These are phyloP conservation scores for Backusella sp. DNA, from an alignment of 192 early-diverging fungal genomes.

Conservation along the genomic window DNA sequence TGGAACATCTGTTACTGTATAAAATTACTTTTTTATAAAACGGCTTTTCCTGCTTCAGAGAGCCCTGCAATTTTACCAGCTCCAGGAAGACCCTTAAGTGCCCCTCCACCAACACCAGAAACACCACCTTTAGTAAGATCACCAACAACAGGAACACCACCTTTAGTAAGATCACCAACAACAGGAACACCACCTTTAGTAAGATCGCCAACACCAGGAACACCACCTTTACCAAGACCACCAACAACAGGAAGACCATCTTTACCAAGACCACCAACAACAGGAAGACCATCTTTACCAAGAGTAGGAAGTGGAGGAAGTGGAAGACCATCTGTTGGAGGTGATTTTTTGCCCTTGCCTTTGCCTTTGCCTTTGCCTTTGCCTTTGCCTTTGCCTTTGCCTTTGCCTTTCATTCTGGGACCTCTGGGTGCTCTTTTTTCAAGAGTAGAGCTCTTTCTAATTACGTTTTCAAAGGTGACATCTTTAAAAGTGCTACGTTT, in stretches of 20 bases:
- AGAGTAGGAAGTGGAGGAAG: background rate
- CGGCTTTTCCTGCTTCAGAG: background rate
- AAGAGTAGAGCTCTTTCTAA: background rate
- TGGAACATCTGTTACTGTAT: background rate
- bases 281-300: background rate
- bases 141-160: background rate
- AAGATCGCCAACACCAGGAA: background rate
- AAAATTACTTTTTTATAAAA: background rate
- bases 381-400: background rate
- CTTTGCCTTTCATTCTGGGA: no score
- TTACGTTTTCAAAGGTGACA: background rate
- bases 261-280: background rate
- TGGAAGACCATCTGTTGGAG: no score
- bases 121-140: background rate
- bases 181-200: background rate
- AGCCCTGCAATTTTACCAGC: background rate
- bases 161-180: background rate
- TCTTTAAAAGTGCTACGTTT: background rate
- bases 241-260: background rate
- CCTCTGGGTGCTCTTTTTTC: background rate
- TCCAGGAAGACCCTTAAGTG: background rate
- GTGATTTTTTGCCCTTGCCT: background rate
- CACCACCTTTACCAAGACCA: background rate
- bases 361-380: background rate
- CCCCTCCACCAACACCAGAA: background rate